These are phyloP conservation scores for Fusarium neocosmosporiellum DNA, from an alignment of 2,329 filamentous ascomycete genomes.

Conservation along the genomic window DNA sequence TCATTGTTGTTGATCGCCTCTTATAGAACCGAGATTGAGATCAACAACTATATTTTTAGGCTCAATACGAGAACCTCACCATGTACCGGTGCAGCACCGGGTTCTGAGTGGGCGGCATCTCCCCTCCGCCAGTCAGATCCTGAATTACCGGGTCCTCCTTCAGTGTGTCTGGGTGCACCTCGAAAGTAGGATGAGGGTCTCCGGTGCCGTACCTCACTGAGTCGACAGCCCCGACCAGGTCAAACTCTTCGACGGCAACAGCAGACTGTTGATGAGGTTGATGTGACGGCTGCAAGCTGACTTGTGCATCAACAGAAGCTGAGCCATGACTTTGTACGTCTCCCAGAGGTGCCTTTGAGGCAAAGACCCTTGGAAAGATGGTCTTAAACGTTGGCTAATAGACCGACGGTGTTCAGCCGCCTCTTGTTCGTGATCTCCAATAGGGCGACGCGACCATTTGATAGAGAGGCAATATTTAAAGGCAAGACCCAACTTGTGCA, in stretches of 20 bases:
- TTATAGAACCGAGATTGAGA: too few species aligned
- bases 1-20: too few species aligned
- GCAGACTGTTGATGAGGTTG: background rate
- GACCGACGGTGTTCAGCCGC: background rate
- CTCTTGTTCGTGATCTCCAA: background rate
- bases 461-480: background rate
- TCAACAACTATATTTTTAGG: too few species aligned
- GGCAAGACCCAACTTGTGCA: background rate
- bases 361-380: background rate
- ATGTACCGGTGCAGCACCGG: background rate
- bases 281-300: background rate
- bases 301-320: background rate
- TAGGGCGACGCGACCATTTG: background rate
- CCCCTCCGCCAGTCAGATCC: rapidly evolving
- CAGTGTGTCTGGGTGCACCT: background rate
- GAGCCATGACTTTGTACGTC: background rate
- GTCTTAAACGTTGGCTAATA: background rate
- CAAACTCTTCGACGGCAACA: background rate
- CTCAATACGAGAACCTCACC: too few species aligned
- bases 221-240: background rate
- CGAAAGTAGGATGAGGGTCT: background rate
- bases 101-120: background rate
- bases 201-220: background rate
- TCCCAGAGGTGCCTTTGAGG: background rate
- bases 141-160: background rate